Evolutionary conservation across 495 filamentous ascomycete species (phyloP).

Genomic region (Pyrenopolyporus hunteri): DNA sequence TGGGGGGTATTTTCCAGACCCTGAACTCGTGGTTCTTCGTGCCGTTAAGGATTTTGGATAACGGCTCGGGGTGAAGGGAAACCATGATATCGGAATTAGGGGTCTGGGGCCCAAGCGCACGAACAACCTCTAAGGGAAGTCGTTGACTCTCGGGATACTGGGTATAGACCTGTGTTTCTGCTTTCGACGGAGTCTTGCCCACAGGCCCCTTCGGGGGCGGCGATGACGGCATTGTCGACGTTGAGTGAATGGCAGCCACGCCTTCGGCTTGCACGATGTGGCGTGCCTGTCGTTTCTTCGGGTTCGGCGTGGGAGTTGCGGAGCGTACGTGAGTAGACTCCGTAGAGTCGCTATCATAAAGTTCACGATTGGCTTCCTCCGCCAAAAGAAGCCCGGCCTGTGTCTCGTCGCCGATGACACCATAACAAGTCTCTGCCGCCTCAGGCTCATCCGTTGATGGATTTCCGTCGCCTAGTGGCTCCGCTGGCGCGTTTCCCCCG

Average conservation of each 20-base stretch:
- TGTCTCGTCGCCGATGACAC: slow-evolving; percentile 44
- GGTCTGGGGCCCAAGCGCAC: slow-evolving; percentile 53
- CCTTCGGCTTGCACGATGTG: slow-evolving; percentile 1
- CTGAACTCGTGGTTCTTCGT: slow-evolving; percentile 54
- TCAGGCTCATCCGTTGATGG: slow-evolving; percentile 14
- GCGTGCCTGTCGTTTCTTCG: slow-evolving; percentile 1
- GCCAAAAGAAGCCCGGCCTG: slow-evolving; percentile 30
- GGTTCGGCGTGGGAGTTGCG: slow-evolving; percentile 24
- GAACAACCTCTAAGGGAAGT: slow-evolving; percentile 51
- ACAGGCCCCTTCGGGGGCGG: slow-evolving; percentile 12
- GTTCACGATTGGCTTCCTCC: slow-evolving; percentile 11
- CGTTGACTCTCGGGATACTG: slow-evolving; percentile 58
- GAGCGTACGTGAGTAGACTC: slow-evolving; percentile 16
- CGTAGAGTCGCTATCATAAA: slow-evolving; percentile 5
- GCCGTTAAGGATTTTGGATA: slow-evolving; percentile 48
- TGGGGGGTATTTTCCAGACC: slow-evolving; percentile 48
- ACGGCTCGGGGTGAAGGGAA: slow-evolving; percentile 46
- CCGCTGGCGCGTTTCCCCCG: background rate
- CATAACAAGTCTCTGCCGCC: slow-evolving; percentile 41
- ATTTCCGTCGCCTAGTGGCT: background rate
- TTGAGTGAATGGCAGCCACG: background rate
- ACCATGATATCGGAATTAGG: slow-evolving; percentile 55
- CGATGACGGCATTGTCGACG: slow-evolving; percentile 4
- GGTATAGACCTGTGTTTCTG: slow-evolving; percentile 45
- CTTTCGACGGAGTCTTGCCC: slow-evolving; percentile 17